Evolutionary conservation across 2,329 filamentous ascomycete species (phyloP).

Genomic region (Ophiostoma himal-ulmi): DNA sequence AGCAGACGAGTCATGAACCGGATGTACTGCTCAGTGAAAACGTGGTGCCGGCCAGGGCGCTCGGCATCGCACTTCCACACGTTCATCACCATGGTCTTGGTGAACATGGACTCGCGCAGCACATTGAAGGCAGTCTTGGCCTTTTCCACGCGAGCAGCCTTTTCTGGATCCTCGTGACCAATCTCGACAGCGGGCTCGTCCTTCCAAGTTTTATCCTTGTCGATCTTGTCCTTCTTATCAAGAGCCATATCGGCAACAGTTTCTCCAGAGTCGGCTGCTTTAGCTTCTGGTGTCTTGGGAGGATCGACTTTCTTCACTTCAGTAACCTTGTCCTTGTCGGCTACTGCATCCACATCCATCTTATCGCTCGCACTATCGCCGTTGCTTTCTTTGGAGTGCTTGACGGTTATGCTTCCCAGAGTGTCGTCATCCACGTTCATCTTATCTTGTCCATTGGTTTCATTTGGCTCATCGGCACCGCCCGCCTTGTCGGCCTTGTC

Average conservation of each 20-base stretch:
- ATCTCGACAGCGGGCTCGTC: constrained; percentile 1
- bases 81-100: constrained; percentile 90
- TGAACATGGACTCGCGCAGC: constrained; percentile 68
- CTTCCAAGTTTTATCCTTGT: neutral
- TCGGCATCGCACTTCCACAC: constrained; percentile 94
- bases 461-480: constrained; percentile 28
- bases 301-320: neutral
- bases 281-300: neutral
- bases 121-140: constrained; percentile 76
- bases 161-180: neutral
- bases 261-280: neutral
- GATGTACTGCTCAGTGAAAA: constrained; percentile 83
- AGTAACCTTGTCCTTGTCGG: neutral
- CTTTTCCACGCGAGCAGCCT: constrained; percentile 42
- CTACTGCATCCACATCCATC: neutral
- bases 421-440: constrained; percentile 13
- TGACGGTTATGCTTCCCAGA: neutral
- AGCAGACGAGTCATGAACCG: constrained; percentile 73
- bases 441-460: constrained; percentile 29
- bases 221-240: constrained; percentile 20
- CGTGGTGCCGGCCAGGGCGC: constrained; percentile 75
- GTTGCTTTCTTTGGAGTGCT: neutral
- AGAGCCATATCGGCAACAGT: constrained; percentile 23
- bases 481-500: constrained; percentile 36
- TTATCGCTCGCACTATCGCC: neutral